These are phyloP conservation scores for Leccinum fuscescens DNA, from an alignment of 1,284 basidiomycete species.

Conservation along the genomic window DNA sequence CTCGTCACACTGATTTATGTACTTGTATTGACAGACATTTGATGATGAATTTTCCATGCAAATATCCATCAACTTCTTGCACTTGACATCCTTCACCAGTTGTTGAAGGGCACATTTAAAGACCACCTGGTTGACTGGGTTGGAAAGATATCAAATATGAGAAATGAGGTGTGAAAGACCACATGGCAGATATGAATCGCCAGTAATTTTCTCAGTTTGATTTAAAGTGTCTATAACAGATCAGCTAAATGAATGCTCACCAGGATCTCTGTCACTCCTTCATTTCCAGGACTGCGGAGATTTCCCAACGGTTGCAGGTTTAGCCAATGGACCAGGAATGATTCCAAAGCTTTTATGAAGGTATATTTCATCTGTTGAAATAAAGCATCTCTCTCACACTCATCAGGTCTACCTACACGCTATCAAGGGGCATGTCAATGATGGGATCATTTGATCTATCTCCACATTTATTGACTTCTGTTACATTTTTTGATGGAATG, in stretches of 20 bases:
- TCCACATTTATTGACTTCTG: slow-evolving; percentile 14
- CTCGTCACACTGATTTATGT: background rate
- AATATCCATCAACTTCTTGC: background rate
- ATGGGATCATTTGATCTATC: slow-evolving; percentile 3
- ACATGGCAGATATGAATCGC: background rate
- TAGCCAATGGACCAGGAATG: slow-evolving; percentile 10
- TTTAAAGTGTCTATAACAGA: background rate
- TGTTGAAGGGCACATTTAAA: background rate
- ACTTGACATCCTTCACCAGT: background rate
- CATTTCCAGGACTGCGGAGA: slow-evolving; percentile 3
- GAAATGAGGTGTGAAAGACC: background rate
- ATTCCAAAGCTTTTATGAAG: slow-evolving; percentile 17
- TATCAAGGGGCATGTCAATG: slow-evolving; percentile 1
- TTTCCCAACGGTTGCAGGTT: slow-evolving; percentile 10
- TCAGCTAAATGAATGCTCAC: background rate
- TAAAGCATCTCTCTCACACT: background rate
- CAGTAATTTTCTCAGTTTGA: background rate
- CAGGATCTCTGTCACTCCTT: slow-evolving; percentile 3
- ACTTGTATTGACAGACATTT: background rate
- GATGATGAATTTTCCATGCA: background rate
- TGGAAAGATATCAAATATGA: background rate
- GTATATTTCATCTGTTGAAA: background rate
- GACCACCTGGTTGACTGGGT: background rate
- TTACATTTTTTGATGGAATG: background rate
- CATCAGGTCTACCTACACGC: background rate